A percentile compares a stretch with the other conserved stretches of the same genome.
These are phyloP conservation scores for Paspalum notatum DNA, from an alignment of 176 grass and related monocot genomes.

Conservation along the genomic window DNA sequence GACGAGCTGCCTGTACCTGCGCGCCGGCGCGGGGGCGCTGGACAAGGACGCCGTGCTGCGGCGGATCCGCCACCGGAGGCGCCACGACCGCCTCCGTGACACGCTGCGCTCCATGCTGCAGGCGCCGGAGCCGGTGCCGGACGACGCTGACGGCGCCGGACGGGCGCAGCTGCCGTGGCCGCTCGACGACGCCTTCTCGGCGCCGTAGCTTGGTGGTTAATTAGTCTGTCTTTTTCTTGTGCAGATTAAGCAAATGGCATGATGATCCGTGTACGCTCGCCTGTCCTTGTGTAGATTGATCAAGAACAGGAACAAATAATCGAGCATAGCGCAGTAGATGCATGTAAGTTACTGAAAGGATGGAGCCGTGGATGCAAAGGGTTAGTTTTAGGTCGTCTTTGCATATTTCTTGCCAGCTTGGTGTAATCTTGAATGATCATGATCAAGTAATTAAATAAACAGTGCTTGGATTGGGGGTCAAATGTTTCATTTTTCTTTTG, in stretches of 20 bases:
- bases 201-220: constrained; percentile 43
- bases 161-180: constrained; percentile 31
- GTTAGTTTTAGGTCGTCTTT: neutral
- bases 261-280: neutral
- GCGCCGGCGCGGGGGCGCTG: constrained; percentile 32
- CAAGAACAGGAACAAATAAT: neutral
- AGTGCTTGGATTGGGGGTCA: neutral
- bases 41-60: constrained; percentile 73
- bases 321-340: neutral
- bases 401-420: constrained; percentile 19
- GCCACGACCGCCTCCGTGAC: constrained; percentile 49
- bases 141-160: constrained; percentile 26
- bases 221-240: neutral
- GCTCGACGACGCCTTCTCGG: constrained; percentile 73
- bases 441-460: neutral
- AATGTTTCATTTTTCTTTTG: neutral
- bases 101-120: constrained; percentile 48
- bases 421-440: neutral
- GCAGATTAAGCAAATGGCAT: constrained; percentile 14
- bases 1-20: constrained; percentile 61
- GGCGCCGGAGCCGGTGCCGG: neutral
- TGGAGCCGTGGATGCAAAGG: constrained; percentile 9
- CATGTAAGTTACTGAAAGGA: neutral
- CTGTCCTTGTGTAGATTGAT: constrained; percentile 14
- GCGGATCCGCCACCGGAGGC: constrained; percentile 77